A percentile compares a stretch with the other conserved stretches of the same genome.
Conservation (phyloP, 2,329 filamentous ascomycete species). For the Neofusicoccum cordaticola region DNA sequence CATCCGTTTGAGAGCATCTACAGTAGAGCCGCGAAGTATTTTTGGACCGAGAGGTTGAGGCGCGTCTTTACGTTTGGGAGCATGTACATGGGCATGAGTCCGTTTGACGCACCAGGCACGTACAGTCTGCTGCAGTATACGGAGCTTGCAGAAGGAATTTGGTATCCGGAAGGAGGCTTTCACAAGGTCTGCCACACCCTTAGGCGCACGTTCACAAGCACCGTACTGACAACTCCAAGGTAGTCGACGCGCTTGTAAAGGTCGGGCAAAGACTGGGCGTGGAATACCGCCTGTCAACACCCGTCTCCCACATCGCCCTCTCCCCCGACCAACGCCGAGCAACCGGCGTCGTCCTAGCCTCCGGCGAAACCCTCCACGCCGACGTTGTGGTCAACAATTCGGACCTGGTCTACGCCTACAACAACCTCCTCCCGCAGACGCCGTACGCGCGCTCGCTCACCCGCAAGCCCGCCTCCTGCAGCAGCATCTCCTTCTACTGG, state of each 20-base stretch:
- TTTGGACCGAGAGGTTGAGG: conserved; percentile 65
- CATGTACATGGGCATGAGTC: conserved; percentile 82
- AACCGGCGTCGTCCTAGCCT: conserved; percentile 58
- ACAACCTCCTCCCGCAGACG: conserved; percentile 61
- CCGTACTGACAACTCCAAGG: conserved; percentile 24
- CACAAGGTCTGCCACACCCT: conserved; percentile 48
- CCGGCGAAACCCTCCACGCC: conserved; percentile 58
- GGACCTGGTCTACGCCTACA: conserved; percentile 73
- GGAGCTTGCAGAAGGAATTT: conserved; percentile 72
- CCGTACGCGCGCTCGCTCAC: conserved; percentile 41
- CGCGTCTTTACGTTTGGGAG: conserved; percentile 74
- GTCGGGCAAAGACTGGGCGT: conserved; percentile 63
- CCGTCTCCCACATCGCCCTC: conserved; percentile 57
- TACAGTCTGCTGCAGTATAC: conserved; percentile 74
- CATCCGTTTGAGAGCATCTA: conserved; percentile 73
- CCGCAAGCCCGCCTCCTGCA: conserved; percentile 61
- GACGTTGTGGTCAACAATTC: conserved; percentile 70
- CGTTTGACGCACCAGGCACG: conserved; percentile 71
- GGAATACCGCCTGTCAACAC: conserved; percentile 58
- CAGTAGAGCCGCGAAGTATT: conserved; percentile 63
- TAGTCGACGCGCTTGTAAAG: conserved; percentile 61
- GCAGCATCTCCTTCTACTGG: conserved; percentile 77
- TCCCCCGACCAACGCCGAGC: conserved; percentile 52
- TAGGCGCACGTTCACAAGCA: background rate
- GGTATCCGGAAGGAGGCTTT: conserved; percentile 72